Base-by-base conservation (phyloP, 257 asterid genomes). In the Pogostemon cablin region DNA sequence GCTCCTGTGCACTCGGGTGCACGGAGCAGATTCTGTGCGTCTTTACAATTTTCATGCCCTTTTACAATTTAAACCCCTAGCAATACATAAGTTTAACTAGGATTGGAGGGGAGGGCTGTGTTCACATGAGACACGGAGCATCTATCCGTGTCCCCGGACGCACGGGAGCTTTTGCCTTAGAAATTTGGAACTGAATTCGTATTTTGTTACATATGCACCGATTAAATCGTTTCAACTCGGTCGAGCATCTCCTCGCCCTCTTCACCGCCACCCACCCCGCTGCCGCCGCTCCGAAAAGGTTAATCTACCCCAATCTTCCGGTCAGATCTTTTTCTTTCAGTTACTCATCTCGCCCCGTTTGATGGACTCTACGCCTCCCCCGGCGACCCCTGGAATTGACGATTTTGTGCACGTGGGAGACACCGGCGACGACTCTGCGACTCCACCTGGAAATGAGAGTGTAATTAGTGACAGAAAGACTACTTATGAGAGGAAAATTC, bases 331-430 rank as follows among this genome's bases (percentile, higher is more conserved):
- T 72, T 25, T 32, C 72, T 44, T 6, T 39, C 43, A 3, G 20
- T n/a, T 56, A 37, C 61, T 52, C 63, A 55, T 53, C 40, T 63
- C 62, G 62, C 74, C 80, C 81, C 81, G 82, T 66, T 49, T 58
- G 72, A 74, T 79, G 86, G 81, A 75, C 11, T 59, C 83, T 53
- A 67, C 68, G 15, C 67, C 78, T 68, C 80, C 85, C 65, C 32
- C 66, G 68, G 81, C 81, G 52, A 67, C 72, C 40, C 67, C 77
- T 65, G 76, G 67, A 5, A 52, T 62, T 53, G 92, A 85, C 11
- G 93, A 89, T 67, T 83, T 75, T 37, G 86, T 78, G 65, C 79
- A 82, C 64, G 83, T 85, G 17, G 93, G 77, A 35, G 69, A 71
- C 39, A 8, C 77, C 64, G 74, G 59, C 8, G 81, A 65, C 17